phyloP scores from a whole-genome alignment of 116 monocot species.

The Phalaenopsis hybrid region DNA sequence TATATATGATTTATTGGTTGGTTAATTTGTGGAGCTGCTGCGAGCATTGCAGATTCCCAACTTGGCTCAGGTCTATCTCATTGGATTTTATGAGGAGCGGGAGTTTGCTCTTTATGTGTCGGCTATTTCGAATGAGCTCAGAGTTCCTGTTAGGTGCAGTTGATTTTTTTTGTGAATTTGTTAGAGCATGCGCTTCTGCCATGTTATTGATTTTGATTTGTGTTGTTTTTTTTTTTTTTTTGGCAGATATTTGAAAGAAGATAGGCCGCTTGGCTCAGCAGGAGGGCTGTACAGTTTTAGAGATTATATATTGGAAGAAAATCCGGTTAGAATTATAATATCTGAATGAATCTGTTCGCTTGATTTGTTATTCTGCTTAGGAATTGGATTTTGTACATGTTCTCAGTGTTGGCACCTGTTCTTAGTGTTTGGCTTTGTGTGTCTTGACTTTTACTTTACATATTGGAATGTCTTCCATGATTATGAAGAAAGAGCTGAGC shows the following conservation, averaged over 20 bases:
- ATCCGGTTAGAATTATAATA: slow-evolving; percentile 33
- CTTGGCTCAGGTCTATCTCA: slow-evolving; percentile 64
- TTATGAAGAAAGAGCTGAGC: background rate
- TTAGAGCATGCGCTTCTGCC: background rate
- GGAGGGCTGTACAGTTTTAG: slow-evolving; percentile 75
- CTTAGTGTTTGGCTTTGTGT: background rate
- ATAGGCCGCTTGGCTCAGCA: slow-evolving; percentile 77
- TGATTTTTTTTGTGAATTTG: background rate
- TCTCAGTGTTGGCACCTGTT: background rate
- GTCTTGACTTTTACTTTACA: background rate
- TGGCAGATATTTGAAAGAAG: slow-evolving; percentile 68
- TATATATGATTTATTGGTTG: background rate
- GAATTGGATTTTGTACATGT: background rate
- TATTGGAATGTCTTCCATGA: background rate
- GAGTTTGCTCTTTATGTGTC: slow-evolving; percentile 75
- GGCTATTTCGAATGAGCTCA: slow-evolving; percentile 72
- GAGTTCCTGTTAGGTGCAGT: slow-evolving; percentile 64
- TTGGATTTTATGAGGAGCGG: slow-evolving; percentile 89
- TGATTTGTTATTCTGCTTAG: background rate
- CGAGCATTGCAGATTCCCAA: slow-evolving; percentile 61
- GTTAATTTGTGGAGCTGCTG: background rate
- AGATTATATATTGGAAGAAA: slow-evolving; percentile 76
- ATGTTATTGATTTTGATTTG: background rate
- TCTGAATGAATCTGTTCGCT: background rate
- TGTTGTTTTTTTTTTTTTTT: background rate